phyloP scores from a whole-genome alignment of 495 filamentous ascomycete genomes.

The Penicillium canescens region DNA sequence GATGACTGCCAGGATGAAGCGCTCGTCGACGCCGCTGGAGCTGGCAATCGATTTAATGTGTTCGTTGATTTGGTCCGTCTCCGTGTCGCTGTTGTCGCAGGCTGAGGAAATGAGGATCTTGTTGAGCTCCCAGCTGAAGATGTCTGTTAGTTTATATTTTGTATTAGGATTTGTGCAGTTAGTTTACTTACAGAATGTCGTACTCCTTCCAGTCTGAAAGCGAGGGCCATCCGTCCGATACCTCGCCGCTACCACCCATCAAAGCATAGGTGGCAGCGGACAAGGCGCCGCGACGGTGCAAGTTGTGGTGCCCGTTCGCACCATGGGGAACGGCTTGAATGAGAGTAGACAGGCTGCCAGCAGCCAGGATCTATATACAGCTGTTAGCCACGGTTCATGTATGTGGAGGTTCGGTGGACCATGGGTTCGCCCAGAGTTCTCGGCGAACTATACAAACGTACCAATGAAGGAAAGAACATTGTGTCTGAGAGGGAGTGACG shows the following conservation, averaged over 20 bases:
- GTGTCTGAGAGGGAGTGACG: conserved; percentile 21
- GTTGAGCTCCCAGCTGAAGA: conserved; percentile 43
- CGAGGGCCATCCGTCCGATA: conserved; percentile 25
- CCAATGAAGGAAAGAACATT: conserved; percentile 30
- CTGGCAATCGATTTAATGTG: conserved; percentile 40
- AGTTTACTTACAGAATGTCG: conserved; percentile 17
- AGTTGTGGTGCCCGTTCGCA: conserved; percentile 12
- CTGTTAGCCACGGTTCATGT: conserved; percentile 1
- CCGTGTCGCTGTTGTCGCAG: conserved; percentile 46
- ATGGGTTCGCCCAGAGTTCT: neutral
- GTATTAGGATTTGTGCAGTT: no score
- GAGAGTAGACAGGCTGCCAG: conserved; percentile 32
- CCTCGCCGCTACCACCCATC: conserved; percentile 22
- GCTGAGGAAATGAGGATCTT: conserved; percentile 37
- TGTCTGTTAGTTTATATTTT: neutral
- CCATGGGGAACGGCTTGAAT: conserved; percentile 16
- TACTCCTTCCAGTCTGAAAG: conserved; percentile 17
- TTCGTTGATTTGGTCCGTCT: conserved; percentile 39
- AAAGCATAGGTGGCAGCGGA: conserved; percentile 14
- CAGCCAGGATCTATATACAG: conserved; percentile 24
- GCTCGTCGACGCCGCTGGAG: conserved; percentile 45
- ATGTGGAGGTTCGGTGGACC: conserved; percentile 1
- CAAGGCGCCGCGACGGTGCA: conserved; percentile 21
- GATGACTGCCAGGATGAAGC: conserved; percentile 58
- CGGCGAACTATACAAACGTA: conserved; percentile 9